Base-by-base conservation (phyloP, 768 basidiomycete species). In the Agrocybe chaxingu region DNA sequence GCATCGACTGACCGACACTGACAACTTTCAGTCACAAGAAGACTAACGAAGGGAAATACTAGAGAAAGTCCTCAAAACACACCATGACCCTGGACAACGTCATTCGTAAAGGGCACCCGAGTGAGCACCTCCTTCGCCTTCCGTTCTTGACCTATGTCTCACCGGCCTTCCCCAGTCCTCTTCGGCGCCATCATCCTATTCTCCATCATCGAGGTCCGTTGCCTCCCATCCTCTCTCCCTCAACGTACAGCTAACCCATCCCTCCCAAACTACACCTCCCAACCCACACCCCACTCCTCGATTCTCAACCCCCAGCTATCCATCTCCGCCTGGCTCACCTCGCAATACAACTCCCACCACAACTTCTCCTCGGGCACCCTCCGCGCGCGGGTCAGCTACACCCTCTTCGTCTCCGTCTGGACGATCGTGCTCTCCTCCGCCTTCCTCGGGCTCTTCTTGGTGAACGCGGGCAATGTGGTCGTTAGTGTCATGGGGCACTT, bases 251-350 rank as follows among this genome's bases (percentile, higher is more conserved):
- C 37, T 8, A 8, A 7, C 33, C 46, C 12, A 12, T 7, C 29
- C 29, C 13, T 24, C 24, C 24, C 24, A 24, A 2, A 2, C 3
- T 24, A 4, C 4, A 2, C 24, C 24, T 2, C 24, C 8, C 18
- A 34, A 13, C 34, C 41, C 42, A 8, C 41, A 18, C 53, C 24
- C 24, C 24, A 3, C 24, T 24, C 5, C 10, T 8, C 8, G 16
- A 16, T 16, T 1, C 16, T 1, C 16, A 16, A 16, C 3, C 13
- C 13, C 3, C 54, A 88, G 85, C 72, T 88, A 53, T 67, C 81
- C n/a, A 79, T 89, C 53, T 74, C 90, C 4, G 82, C 87, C 6
- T 92, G 84, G 80, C 73, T 92, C 41, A 74, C 76, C 9, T 69
- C 81, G 12, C 73, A 70, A 37, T 91, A 79, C 70, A 80, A 83